phyloP scores from a whole-genome alignment of 768 basidiomycete genomes.

The Amanita muscaria region DNA sequence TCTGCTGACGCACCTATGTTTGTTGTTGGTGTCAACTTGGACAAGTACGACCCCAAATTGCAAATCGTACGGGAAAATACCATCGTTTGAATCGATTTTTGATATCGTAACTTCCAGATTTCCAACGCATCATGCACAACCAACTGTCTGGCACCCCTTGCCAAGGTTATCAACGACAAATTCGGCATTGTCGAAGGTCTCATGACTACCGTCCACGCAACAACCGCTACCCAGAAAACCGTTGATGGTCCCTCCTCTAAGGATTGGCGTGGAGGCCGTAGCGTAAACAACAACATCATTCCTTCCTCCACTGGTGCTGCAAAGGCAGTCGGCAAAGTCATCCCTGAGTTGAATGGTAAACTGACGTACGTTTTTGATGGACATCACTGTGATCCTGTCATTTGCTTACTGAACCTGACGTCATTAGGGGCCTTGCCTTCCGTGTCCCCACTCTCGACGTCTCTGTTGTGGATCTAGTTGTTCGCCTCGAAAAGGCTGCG shows the following conservation, averaged over 20 bases:
- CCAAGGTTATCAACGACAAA: constrained; percentile 90
- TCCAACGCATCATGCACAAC: constrained; percentile 99
- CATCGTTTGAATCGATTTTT: neutral
- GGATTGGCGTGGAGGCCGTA: constrained; percentile 91
- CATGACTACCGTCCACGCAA: constrained; percentile 93
- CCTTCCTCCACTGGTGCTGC: constrained; percentile 94
- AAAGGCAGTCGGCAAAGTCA: constrained; percentile 94
- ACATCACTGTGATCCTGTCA: neutral
- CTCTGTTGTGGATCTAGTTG: constrained; percentile 90
- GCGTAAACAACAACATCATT: constrained; percentile 91
- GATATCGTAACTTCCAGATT: constrained; percentile 36
- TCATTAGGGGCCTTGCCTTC: constrained; percentile 76
- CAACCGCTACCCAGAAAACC: constrained; percentile 84
- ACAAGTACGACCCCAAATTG: constrained; percentile 78
- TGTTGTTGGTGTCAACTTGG: constrained; percentile 88
- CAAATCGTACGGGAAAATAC: constrained; percentile 39
- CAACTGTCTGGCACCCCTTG: constrained; percentile 91
- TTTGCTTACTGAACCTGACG: neutral
- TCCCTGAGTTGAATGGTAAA: constrained; percentile 86
- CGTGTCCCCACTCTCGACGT: constrained; percentile 89
- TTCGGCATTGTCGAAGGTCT: constrained; percentile 88
- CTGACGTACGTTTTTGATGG: constrained; percentile 55
- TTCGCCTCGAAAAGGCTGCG: constrained; percentile 72
- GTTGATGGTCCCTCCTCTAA: constrained; percentile 85
- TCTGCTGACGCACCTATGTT: constrained; percentile 91